Evolutionary conservation across 2,329 filamentous ascomycete genomes (phyloP), one percentile per base, ranked within the genome.

Genomic region (Diplodia scrobiculata): DNA sequence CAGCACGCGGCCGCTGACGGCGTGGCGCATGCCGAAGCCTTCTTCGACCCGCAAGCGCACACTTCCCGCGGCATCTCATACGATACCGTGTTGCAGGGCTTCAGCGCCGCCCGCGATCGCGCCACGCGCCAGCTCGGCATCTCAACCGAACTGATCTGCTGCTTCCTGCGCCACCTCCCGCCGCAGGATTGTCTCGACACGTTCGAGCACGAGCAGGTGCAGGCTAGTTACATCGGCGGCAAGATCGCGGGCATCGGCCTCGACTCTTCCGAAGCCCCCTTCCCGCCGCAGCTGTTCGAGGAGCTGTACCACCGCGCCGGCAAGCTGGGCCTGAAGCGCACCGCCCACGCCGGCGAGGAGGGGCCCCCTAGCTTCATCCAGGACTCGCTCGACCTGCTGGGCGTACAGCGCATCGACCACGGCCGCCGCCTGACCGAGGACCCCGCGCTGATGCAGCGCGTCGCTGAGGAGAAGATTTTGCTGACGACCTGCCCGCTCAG

Each of bases 31-130:
- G 88, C 88, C 14, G 90, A 93, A 76, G 83, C 92, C 69, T 93
- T 92, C 79, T 92, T 93, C 78, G 91, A 93, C 74, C 90, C 90
- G 1, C 90, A 93, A 76, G 89, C 88, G 1, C 91, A 93, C 75
- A 84, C 86, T 4, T 79, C 78, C 13, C 84, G 89, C 19, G 87
- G 87, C 5, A 78, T 93, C 3, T 70, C 81, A 7, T 89, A 91
- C 73, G 79, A 83, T 17, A 88, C 85, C 1, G 83, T 92, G 25
- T 82, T 92, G 3, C 73, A 76, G 2, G 91, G 90, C 2, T 87
- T 91, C 71, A 79, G 78, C 0, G 80, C 81, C 1, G 90, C 88
- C 1, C 84, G 87, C 70, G 73, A 77, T 64, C 83, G 85, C 25
- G 90, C 90, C 1, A 80, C 86, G 71, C 75, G 74, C 55, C 85